These are phyloP conservation scores for Xylariales sp. DNA, from an alignment of 2,329 filamentous ascomycete species.

Conservation along the genomic window DNA sequence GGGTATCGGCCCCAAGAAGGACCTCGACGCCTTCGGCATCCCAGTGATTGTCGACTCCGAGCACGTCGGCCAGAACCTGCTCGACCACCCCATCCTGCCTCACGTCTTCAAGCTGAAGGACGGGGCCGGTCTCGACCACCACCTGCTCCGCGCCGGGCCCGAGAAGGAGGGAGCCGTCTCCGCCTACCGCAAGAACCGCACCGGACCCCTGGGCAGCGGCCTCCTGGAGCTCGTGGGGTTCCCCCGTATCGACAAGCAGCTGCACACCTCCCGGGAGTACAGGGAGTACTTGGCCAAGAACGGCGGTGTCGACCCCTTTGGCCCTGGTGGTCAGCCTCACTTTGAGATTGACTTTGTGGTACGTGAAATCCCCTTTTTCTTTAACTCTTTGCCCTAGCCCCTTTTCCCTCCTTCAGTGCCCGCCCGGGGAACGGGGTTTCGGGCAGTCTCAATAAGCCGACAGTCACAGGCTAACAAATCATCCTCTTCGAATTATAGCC, in stretches of 20 bases:
- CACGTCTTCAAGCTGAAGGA: conserved; percentile 42
- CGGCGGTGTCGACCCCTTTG: conserved; percentile 47
- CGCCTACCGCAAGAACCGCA: conserved; percentile 31
- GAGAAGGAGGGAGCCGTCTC: conserved; percentile 27
- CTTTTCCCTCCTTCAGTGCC: no score
- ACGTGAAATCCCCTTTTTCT: no score
- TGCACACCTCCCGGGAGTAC: conserved; percentile 46
- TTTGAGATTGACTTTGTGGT: conserved; percentile 61
- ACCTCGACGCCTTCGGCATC: conserved; percentile 52
- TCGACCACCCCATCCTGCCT: conserved; percentile 55
- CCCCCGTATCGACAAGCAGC: conserved; percentile 50
- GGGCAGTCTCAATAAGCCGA: no score
- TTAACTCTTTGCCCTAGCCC: no score
- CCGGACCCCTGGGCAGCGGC: conserved; percentile 35
- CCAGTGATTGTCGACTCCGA: conserved; percentile 48
- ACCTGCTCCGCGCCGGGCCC: conserved; percentile 32
- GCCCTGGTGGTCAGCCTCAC: conserved; percentile 52
- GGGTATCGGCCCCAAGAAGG: conserved; percentile 53
- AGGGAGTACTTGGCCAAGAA: conserved; percentile 33
- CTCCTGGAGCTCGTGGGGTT: conserved; percentile 50
- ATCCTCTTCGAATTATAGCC: no score
- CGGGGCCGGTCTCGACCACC: conserved; percentile 32
- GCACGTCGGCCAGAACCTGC: conserved; percentile 60
- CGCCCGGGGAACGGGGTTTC: no score
- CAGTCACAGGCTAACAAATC: no score